Conservation (phyloP, 345 rosid species). For the Moringa oleifera region DNA sequence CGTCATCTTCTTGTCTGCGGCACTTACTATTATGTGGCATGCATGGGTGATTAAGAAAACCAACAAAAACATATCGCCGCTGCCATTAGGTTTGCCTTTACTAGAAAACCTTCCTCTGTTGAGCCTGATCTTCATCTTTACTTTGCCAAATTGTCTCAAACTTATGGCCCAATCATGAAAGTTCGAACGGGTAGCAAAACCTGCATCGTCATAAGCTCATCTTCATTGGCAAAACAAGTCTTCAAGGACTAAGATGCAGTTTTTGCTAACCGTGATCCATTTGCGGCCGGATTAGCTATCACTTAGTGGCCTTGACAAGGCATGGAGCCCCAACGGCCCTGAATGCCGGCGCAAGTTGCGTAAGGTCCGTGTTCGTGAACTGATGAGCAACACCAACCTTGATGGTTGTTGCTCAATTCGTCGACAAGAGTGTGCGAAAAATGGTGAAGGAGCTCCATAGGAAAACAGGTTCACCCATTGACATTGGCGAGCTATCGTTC, state of each 20-base stretch:
- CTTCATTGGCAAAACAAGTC: constrained; percentile 26
- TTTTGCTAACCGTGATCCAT: constrained; percentile 41
- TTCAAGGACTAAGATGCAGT: constrained; percentile 37
- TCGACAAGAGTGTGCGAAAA: constrained; percentile 18
- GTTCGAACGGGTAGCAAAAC: constrained; percentile 29
- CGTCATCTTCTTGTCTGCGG: not conserved
- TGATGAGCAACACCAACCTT: constrained; percentile 28
- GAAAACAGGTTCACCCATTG: constrained; percentile 16
- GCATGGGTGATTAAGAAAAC: not conserved
- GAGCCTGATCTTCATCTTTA: constrained; percentile 23
- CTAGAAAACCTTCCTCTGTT: constrained; percentile 33
- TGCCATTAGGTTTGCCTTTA: constrained; percentile 23
- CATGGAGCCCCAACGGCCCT: constrained; percentile 32
- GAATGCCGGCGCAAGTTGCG: constrained; percentile 42
- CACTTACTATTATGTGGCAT: not conserved
- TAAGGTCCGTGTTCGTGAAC: constrained; percentile 25
- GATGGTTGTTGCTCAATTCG: constrained; percentile 29
- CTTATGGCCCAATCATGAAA: constrained; percentile 36
- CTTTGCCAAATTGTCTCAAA: constrained; percentile 20
- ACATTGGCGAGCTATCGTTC: constrained; percentile 31
- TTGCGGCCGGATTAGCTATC: constrained; percentile 12
- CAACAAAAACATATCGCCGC: not conserved
- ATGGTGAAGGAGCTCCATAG: constrained; percentile 8
- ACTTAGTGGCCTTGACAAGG: constrained; percentile 31
- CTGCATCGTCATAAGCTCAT: constrained; percentile 24